Evolutionary conservation across 2,329 filamentous ascomycete genomes (phyloP), one percentile per base, ranked within the genome.

Genomic region (Colletotrichum horii): DNA sequence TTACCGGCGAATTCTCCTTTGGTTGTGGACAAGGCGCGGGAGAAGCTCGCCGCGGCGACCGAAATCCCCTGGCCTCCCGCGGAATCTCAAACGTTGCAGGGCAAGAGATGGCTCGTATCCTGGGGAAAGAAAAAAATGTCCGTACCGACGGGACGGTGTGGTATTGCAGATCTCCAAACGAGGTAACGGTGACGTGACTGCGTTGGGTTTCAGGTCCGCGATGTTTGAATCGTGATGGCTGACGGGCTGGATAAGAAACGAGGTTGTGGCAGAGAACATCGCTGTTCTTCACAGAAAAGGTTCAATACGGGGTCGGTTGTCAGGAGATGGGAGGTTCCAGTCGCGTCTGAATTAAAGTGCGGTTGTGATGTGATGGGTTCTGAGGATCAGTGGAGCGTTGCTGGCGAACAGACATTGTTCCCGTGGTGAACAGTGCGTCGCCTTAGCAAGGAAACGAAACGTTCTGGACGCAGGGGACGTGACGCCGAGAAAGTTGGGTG

Each of bases 271-370:
- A 28, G 26, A 74, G 34, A 61, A 22, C 4, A 22, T 36, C 8
- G 26, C 16, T 7, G 30, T 38, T 62, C 28, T 62, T 32, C 12
- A 19, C 12, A 24, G 24, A 26, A 24, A 26, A 38, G 43, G n/a
- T 52, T 36, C n/a, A 55, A 58, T 26, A 56, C 32, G 60, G 26
- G 56, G 60, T 22, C 26, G 52, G 55, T 66, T 24, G 34, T 65
- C 66, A 76, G 71, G 74, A 75, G 74, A 66, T 61, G 38, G 1
- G 22, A 66, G n/a, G 71, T 70, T 76, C 66, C 65, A 74, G 61
- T 65, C 36, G 60, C 66, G 74, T 76, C 71, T 70, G 66, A 38
- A 71, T 48, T 64, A 76, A 15, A 76, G 74, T 76, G 52, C 71
- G 26, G 22, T 70, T 65, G 65, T 22, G 28, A 76, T 48, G 55